Conservation (phyloP, 345 rosid genomes). For the Salix purpurea region DNA sequence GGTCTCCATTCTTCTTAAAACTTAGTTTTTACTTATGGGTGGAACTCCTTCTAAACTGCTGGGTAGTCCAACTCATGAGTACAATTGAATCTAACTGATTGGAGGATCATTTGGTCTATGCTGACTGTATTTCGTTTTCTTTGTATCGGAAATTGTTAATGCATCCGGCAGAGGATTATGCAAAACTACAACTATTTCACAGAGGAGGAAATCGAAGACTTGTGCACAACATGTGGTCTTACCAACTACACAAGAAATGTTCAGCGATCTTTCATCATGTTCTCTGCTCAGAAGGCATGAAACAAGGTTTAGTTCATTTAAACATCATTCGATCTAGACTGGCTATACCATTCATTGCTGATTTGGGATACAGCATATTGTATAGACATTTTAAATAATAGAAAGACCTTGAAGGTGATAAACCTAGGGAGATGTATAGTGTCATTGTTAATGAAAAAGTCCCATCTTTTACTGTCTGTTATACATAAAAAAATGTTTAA, state of each 20-base stretch:
- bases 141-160: background rate
- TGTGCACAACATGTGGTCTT: conserved; percentile 80
- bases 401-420: conserved; percentile 16
- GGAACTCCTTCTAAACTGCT: background rate
- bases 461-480: conserved; percentile 3
- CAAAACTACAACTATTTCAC: conserved; percentile 50
- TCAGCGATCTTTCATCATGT: conserved; percentile 76
- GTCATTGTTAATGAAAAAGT: background rate
- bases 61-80: too few species aligned
- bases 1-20: background rate
- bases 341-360: background rate
- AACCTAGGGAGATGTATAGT: conserved; percentile 21
- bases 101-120: too few species aligned
- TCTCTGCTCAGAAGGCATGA: conserved; percentile 85
- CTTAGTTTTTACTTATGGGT: background rate
- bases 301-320: conserved; percentile 16
- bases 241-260: conserved; percentile 60
- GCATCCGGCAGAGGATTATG: conserved; percentile 44
- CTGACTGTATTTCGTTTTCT: too few species aligned
- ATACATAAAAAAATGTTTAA: conserved; percentile 3
- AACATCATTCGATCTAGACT: conserved; percentile 18
- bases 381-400: background rate
- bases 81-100: too few species aligned
- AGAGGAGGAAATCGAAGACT: conserved; percentile 72
- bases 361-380: conserved; percentile 4